Percentiles rank a stretch among this genome's conserved stretches.
phyloP scores from a whole-genome alignment of 257 asterid genomes.

The Perilla frutescens region DNA sequence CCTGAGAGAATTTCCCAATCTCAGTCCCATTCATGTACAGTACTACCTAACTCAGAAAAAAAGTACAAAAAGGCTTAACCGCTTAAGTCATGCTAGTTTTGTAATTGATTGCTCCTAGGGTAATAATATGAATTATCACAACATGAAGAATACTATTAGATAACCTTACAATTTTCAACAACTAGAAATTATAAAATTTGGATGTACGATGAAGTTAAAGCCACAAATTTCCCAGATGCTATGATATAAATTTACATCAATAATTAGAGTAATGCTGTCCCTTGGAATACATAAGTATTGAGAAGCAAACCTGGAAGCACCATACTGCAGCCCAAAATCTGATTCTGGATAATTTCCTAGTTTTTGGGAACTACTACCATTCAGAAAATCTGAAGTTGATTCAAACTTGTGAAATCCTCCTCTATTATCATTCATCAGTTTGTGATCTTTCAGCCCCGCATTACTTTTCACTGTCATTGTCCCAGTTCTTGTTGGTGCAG shows the following conservation, averaged over 20 bases:
- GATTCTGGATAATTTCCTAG: constrained; percentile 58
- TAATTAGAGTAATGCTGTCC: not conserved
- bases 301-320: constrained; percentile 70
- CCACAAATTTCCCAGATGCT: constrained; percentile 14
- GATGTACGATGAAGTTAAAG: constrained; percentile 2
- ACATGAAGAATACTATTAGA: constrained; percentile 10
- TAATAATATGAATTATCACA: constrained; percentile 13
- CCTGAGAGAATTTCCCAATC: not conserved
- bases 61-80: not conserved
- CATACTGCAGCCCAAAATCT: constrained; percentile 62
- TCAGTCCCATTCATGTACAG: not conserved
- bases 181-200: not conserved
- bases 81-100: not conserved
- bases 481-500: constrained; percentile 56
- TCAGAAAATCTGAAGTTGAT: constrained; percentile 66
- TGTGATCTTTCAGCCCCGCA: constrained; percentile 64
- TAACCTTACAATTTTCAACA: constrained; percentile 6
- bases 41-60: not conserved
- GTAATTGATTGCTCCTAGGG: constrained; percentile 7
- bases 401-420: constrained; percentile 67
- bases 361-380: constrained; percentile 55
- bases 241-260: constrained; percentile 2
- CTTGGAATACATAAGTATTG: constrained; percentile 1
- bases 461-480: constrained; percentile 50
- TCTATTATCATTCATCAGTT: constrained; percentile 58